A percentile compares a stretch with the other conserved stretches of the same genome.
phyloP scores from a whole-genome alignment of 441 rosid species.

The Croton laevigatus region DNA sequence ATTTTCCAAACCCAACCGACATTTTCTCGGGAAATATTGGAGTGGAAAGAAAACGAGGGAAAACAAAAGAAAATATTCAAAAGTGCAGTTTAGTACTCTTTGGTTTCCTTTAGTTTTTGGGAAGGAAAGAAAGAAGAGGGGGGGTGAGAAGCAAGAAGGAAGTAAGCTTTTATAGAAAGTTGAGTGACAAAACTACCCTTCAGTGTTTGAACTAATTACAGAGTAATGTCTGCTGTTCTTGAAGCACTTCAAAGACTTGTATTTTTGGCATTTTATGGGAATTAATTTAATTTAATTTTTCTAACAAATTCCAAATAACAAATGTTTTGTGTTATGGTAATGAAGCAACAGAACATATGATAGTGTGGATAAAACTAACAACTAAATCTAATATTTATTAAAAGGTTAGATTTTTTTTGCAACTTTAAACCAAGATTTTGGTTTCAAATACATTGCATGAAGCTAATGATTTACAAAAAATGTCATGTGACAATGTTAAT shows the following conservation, averaged over 20 bases:
- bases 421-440: constrained; percentile 5
- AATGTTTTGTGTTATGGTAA: background rate
- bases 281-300: background rate
- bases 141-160: constrained; percentile 22
- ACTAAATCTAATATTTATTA: constrained; percentile 15
- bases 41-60: background rate
- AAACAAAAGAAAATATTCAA: background rate
- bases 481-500: background rate
- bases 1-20: constrained; percentile 56
- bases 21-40: constrained; percentile 27
- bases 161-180: constrained; percentile 35
- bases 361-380: constrained; percentile 8
- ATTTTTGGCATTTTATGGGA: constrained; percentile 18
- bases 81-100: background rate
- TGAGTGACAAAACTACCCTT: constrained; percentile 27
- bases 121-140: constrained; percentile 24
- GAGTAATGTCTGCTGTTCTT: constrained; percentile 22
- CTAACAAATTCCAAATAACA: no score
- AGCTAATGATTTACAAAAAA: constrained; percentile 9
- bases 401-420: background rate
- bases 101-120: constrained; percentile 3
- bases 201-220: constrained; percentile 39
- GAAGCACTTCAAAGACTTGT: constrained; percentile 6
- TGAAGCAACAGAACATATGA: constrained; percentile 12
- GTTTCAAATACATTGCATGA: constrained; percentile 17